phyloP scores from a whole-genome alignment of 495 filamentous ascomycete genomes.

The Alectoria sarmentosa region DNA sequence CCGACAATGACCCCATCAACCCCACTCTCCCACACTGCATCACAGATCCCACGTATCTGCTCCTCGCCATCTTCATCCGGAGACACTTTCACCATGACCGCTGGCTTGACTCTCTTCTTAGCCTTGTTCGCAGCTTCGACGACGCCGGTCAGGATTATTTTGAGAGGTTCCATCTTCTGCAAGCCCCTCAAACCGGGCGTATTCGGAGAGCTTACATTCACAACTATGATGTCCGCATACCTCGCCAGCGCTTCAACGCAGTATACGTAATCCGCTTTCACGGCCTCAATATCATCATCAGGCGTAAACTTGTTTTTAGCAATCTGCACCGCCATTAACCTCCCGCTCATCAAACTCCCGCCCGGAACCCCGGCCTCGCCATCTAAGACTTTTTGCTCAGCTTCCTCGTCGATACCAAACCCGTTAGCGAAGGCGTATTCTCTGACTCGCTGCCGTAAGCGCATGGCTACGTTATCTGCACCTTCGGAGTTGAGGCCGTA shows the following conservation, averaged over 20 bases:
- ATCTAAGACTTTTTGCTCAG: slow-evolving; percentile 65
- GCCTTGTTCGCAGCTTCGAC: slow-evolving; percentile 65
- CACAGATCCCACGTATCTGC: slow-evolving; percentile 79
- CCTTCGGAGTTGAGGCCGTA: slow-evolving; percentile 92
- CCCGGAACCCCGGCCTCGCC: slow-evolving; percentile 59
- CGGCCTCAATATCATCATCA: slow-evolving; percentile 74
- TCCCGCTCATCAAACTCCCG: slow-evolving; percentile 65
- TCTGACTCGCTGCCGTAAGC: slow-evolving; percentile 68
- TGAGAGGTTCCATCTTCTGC: slow-evolving; percentile 75
- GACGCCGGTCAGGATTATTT: slow-evolving; percentile 69
- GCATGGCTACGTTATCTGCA: slow-evolving; percentile 74
- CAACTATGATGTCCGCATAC: slow-evolving; percentile 90
- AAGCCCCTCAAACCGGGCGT: slow-evolving; percentile 82
- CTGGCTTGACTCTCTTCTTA: slow-evolving; percentile 64
- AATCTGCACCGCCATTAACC: slow-evolving; percentile 83
- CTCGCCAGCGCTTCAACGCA: slow-evolving; percentile 73
- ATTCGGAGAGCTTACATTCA: slow-evolving; percentile 96
- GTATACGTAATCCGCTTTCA: slow-evolving; percentile 76
- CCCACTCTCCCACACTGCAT: slow-evolving; percentile 74
- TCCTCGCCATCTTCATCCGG: slow-evolving; percentile 83
- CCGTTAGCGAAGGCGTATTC: slow-evolving; percentile 65
- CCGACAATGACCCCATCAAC: slow-evolving; percentile 96
- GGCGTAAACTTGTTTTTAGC: slow-evolving; percentile 94
- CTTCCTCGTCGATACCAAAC: slow-evolving; percentile 52
- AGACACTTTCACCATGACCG: slow-evolving; percentile 94